Conservation (phyloP, 2,329 filamentous ascomycete species). For the Zymoseptoria crescenta region DNA sequence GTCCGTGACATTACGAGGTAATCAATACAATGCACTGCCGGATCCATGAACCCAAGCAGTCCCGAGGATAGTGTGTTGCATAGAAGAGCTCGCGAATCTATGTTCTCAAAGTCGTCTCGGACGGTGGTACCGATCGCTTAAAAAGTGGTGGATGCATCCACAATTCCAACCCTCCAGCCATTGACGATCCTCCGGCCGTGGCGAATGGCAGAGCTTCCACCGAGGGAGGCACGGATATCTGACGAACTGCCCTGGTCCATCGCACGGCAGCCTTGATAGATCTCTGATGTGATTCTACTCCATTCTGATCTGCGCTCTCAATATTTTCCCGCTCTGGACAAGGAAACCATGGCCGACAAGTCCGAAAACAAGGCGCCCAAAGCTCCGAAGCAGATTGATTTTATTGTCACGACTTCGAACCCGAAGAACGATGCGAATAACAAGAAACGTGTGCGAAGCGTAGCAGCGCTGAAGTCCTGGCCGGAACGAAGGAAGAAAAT, state of each 20-base stretch:
- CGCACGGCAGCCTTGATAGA: background rate
- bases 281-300: background rate
- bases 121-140: background rate
- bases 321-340: background rate
- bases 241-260: background rate
- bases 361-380: background rate
- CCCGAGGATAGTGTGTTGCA: background rate
- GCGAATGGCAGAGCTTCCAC: background rate
- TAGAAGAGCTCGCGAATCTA: background rate
- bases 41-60: background rate
- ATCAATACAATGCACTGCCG: background rate
- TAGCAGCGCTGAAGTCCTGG: conserved; percentile 25
- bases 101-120: background rate
- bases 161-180: background rate
- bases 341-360: background rate
- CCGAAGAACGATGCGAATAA: conserved; percentile 19
- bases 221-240: background rate
- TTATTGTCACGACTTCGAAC: conserved; percentile 25
- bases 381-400: conserved; percentile 9
- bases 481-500: conserved; percentile 22
- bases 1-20: background rate
- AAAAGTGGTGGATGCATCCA: background rate
- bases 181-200: background rate
- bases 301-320: background rate
- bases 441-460: conserved; percentile 24